Evolutionary conservation across 2,329 filamentous ascomycete species (phyloP).

Genomic region (Diaporthe capsici): DNA sequence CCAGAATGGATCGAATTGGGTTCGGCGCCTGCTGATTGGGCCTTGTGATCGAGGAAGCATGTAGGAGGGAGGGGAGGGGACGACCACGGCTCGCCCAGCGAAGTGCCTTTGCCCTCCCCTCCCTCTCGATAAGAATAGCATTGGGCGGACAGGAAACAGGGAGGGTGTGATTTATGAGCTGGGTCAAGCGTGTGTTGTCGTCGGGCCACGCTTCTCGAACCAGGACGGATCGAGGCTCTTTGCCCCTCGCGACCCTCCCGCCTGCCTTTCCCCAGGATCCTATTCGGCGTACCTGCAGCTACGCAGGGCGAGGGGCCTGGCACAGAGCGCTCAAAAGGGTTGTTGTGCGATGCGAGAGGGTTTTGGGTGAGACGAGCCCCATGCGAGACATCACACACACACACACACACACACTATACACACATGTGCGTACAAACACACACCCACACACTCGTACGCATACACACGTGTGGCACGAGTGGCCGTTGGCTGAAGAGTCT

Average conservation of each 20-base stretch:
- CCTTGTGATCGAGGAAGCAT: too few species aligned
- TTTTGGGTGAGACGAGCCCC: slow-evolving; percentile 15
- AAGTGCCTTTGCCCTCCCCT: neutral
- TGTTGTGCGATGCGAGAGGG: slow-evolving; percentile 13
- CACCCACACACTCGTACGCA: neutral
- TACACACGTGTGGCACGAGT: neutral
- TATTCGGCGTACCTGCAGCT: slow-evolving; percentile 42
- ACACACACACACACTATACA: neutral
- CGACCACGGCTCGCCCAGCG: neutral
- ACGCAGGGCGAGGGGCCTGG: slow-evolving; percentile 6
- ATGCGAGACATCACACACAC: slow-evolving; percentile 31
- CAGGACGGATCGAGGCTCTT: slow-evolving; percentile 10
- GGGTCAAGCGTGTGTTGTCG: neutral
- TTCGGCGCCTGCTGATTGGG: slow-evolving; percentile 13
- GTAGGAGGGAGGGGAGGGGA: neutral
- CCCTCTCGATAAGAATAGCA: slow-evolving; percentile 14
- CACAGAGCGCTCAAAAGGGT: neutral
- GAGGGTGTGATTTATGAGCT: neutral
- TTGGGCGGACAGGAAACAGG: neutral
- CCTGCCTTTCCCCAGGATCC: neutral
- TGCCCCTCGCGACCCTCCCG: neutral
- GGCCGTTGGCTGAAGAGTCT: neutral
- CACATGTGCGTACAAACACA: neutral
- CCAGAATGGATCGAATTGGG: neutral
- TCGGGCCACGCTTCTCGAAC: slow-evolving; percentile 4